A percentile compares a stretch with the other conserved stretches of the same genome.
Evolutionary conservation across 345 rosid genomes (phyloP).

Genomic region (Eucalyptus melliodora): DNA sequence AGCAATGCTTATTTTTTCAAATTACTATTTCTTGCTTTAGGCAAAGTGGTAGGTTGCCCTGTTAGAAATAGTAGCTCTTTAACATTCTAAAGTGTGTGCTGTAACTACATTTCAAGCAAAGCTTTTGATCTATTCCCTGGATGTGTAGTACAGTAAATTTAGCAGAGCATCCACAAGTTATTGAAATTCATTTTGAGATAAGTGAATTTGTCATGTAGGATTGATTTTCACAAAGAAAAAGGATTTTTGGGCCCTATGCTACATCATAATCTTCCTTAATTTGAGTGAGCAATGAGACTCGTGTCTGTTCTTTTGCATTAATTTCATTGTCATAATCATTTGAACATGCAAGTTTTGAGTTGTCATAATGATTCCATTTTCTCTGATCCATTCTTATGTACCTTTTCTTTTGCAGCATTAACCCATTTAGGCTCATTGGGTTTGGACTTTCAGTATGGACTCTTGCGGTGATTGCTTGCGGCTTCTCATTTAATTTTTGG

Average conservation of each 20-base stretch:
- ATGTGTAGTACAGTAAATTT: background rate
- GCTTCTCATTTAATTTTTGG: conserved; percentile 82
- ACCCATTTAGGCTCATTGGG: conserved; percentile 94
- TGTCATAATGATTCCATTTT: background rate
- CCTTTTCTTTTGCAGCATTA: conserved; percentile 39
- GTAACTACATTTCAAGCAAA: background rate
- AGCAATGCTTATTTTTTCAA: background rate
- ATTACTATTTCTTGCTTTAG: background rate
- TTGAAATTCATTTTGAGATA: background rate
- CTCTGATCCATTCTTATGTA: background rate
- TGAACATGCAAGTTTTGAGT: background rate
- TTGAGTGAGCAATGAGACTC: background rate
- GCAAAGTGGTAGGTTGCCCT: background rate
- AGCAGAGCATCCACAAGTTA: background rate
- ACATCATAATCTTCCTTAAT: background rate
- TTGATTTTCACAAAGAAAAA: background rate
- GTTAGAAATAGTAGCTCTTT: background rate
- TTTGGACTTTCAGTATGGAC: conserved; percentile 91
- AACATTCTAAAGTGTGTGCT: background rate
- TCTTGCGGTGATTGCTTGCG: conserved; percentile 65
- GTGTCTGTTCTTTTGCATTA: background rate
- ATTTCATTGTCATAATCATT: background rate
- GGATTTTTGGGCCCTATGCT: background rate
- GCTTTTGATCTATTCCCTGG: background rate
- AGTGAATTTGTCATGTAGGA: background rate